Conservation (phyloP, 139 green algal genomes). For the Desmodesmus armatus region DNA sequence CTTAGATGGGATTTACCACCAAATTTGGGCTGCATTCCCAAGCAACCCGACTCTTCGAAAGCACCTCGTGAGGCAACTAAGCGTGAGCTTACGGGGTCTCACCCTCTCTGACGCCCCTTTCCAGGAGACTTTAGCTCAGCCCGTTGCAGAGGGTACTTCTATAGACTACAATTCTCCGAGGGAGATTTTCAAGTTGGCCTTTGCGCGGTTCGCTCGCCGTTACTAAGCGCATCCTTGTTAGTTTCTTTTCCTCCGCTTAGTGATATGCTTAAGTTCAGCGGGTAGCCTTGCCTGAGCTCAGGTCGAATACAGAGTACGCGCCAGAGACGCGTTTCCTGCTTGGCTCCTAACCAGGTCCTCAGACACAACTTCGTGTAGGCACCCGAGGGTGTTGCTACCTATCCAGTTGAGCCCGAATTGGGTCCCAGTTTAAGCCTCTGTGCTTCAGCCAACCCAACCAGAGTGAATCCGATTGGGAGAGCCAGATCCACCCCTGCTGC, state of each 20-base stretch:
- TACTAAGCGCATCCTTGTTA: slow-evolving; percentile 96
- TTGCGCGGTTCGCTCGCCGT: slow-evolving; percentile 89
- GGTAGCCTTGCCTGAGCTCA: slow-evolving; percentile 93
- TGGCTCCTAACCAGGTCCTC: slow-evolving; percentile 46
- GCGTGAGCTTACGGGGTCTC: slow-evolving; percentile 84
- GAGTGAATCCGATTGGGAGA: slow-evolving; percentile 40
- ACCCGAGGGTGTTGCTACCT: slow-evolving; percentile 39
- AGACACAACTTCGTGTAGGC: slow-evolving; percentile 42
- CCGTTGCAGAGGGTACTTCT: slow-evolving; percentile 80
- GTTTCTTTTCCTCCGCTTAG: slow-evolving; percentile 97
- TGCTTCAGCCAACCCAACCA: slow-evolving; percentile 63
- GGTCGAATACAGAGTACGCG: slow-evolving; percentile 65
- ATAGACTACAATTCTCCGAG: slow-evolving; percentile 90
- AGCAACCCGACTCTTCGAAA: slow-evolving; percentile 91
- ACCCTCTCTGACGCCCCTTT: slow-evolving; percentile 88
- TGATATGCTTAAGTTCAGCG: slow-evolving; percentile 97
- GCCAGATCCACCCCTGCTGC: slow-evolving; percentile 57
- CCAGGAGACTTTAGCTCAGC: slow-evolving; percentile 78
- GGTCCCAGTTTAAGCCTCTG: slow-evolving; percentile 63
- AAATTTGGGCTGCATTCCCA: slow-evolving; percentile 94
- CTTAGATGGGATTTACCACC: slow-evolving; percentile 89
- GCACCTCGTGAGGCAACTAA: slow-evolving; percentile 75
- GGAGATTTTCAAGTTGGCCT: slow-evolving; percentile 92
- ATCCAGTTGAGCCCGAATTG: slow-evolving; percentile 63
- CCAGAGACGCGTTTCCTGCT: slow-evolving; percentile 35